Evolutionary conservation across 768 basidiomycete species (phyloP), one percentile per base, ranked within the genome.

Genomic region (Cyclocybe aegerita): DNA sequence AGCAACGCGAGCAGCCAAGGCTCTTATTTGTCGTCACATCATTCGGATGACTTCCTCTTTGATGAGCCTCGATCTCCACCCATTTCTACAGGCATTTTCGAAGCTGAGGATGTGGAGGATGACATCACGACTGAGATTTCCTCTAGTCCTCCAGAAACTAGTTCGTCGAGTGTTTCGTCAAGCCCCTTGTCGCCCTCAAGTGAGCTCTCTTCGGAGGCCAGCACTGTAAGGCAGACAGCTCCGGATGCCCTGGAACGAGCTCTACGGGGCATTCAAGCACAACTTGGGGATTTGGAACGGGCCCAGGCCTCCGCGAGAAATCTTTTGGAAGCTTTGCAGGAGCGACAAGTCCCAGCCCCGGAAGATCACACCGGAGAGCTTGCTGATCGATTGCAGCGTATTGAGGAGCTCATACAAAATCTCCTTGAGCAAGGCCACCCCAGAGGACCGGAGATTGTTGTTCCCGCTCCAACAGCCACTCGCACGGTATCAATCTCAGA

Each of bases 31-130:
- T 79, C 78, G 1, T 80, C 78, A 1, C 86, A 88, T 53, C 85
- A 91, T 54, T 92, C 90, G 0, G 90, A 93, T 48, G 89, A 89
- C 55, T 69, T 73, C 68, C 70, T 70, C 52, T 74, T 64, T 34
- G 63, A 64, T 61, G 77, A 71, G 11, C 47, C 15, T 49, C 49
- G 7, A 39, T 40, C 45, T 6, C 52, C 53, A 3, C 31, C 39
- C 11, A 11, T 17, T 47, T 37, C 4, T 11, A n/a, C 9, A 9
- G 9, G 4, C 34, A 47, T 12, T 34, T 11, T 30, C n/a, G 36
- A 48, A 7, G n/a, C n/a, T n/a, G 38, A 45, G 9, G 54, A 52
- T 9, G 46, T 23, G 5, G 53, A 38, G 12, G 57, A 49, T n/a
- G 41, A 52, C 8, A 53, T 53, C n/a, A 57, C 60, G 6, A 48